Percentiles rank a stretch among this genome's conserved stretches.
Evolutionary conservation across 2,329 filamentous ascomycete species (phyloP).

Genomic region (Cordyceps militaris): DNA sequence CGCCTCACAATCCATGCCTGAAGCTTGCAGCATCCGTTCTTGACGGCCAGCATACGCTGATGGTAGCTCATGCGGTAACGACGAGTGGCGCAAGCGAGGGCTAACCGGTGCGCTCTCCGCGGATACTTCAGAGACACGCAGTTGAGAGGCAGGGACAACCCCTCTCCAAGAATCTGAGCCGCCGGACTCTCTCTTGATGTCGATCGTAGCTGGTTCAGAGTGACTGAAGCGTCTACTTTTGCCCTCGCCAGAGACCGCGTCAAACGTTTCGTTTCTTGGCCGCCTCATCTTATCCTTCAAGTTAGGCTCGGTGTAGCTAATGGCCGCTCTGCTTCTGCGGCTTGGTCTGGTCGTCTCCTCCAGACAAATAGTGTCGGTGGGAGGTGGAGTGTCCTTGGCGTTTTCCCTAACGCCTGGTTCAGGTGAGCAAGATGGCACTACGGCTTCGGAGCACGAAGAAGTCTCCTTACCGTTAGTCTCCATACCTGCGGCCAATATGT

Average conservation of each 20-base stretch:
- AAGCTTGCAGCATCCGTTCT: neutral
- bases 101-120: neutral
- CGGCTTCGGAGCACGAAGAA: constrained; percentile 29
- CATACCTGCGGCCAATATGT: constrained; percentile 15
- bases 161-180: constrained; percentile 26
- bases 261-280: constrained; percentile 67
- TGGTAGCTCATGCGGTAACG: neutral
- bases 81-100: neutral
- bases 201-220: constrained; percentile 23
- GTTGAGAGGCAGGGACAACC: constrained; percentile 14
- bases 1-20: too few relatives aligned
- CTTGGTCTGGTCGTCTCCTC: constrained; percentile 57
- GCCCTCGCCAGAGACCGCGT: constrained; percentile 63
- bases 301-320: constrained; percentile 80
- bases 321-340: constrained; percentile 57
- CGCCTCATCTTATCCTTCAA: constrained; percentile 77
- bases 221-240: constrained; percentile 41
- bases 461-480: too few relatives aligned
- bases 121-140: neutral
- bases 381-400: constrained; percentile 51
- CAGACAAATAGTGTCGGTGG: constrained; percentile 46
- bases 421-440: constrained; percentile 43
- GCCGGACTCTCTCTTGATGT: constrained; percentile 28
- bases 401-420: constrained; percentile 31
- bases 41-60: neutral